Conservation (phyloP, 129 eudicot genomes). For the Helianthus tuberosus region DNA sequence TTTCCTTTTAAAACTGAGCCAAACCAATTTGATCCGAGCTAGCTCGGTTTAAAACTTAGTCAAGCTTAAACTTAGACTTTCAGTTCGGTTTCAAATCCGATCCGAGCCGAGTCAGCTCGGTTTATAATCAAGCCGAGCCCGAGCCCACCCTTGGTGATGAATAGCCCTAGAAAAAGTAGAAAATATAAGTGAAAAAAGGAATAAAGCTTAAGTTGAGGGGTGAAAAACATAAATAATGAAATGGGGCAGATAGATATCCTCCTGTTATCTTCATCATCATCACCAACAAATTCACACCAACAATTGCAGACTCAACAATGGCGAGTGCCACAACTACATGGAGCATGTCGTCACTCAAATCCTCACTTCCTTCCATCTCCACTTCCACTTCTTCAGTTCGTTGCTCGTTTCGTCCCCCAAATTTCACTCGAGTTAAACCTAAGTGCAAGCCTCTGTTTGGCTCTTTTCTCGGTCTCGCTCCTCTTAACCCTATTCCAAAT, state of each 20-base stretch:
- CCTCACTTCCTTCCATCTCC: slow-evolving; percentile 57
- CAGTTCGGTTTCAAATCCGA: no score
- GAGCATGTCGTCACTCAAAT: slow-evolving; percentile 69
- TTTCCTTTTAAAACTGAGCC: no score
- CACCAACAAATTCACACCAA: slow-evolving; percentile 33
- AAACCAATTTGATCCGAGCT: no score
- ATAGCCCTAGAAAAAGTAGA: no score
- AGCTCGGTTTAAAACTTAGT: no score
- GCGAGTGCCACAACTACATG: slow-evolving; percentile 66
- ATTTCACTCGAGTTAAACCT: slow-evolving; percentile 34
- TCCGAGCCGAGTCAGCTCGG: no score
- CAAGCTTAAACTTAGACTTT: no score
- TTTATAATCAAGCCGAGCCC: no score
- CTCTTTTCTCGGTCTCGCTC: slow-evolving; percentile 62
- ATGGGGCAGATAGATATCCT: slow-evolving; percentile 24
- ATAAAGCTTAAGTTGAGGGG: slow-evolving; percentile 1
- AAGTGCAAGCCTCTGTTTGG: slow-evolving; percentile 44
- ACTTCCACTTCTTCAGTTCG: slow-evolving; percentile 30
- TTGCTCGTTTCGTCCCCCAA: slow-evolving; percentile 44
- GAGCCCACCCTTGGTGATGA: no score
- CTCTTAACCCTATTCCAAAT: slow-evolving; percentile 55
- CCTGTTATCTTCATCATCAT: slow-evolving; percentile 40
- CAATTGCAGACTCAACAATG: slow-evolving; percentile 43
- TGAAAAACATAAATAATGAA: background rate
- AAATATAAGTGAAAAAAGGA: no score